Evolutionary conservation across 208 protist genomes (phyloP), one percentile per base, ranked within the genome.

Genomic region (Giardia muris): DNA sequence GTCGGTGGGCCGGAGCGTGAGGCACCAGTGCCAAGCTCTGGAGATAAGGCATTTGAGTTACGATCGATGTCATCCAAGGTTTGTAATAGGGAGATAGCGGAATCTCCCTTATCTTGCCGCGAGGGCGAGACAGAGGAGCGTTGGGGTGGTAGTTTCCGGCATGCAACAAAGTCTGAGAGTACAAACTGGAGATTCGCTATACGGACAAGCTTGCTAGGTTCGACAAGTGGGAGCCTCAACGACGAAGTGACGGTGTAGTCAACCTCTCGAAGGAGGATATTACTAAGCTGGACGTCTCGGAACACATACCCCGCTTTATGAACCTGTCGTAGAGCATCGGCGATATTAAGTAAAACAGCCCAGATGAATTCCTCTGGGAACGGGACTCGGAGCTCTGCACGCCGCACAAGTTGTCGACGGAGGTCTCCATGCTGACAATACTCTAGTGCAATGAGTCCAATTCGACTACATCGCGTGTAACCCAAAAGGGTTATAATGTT

Each of bases 101-200:
- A n/a, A n/a, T n/a, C n/a, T n/a, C n/a, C n/a, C n/a, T n/a, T n/a
- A n/a, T n/a, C n/a, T n/a, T n/a, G n/a, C n/a, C n/a, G n/a, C n/a
- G n/a, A n/a, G n/a, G n/a, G n/a, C n/a, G n/a, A n/a, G n/a, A n/a
- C n/a, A n/a, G n/a, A n/a, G n/a, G n/a, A n/a, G n/a, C 57, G 10
- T 76, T 10, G 57, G 19, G 57, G 57, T 10, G 57, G 57, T 39
- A 76, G 57, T 30, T 76, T 76, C 19, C 57, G 57, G 30, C 57
- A 76, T 30, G 57, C 10, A 39, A 39, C 57, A 30, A 76, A 76
- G 57, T 76, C 30, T 76, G 57, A 76, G 10, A 76, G 57, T 39
- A 76, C 57, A 76, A 76, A 76, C 30, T 76, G 57, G 57, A 76
- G 57, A 30, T 76, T 76, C 30, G 57, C 57, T 76, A 76, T 76